phyloP scores from a whole-genome alignment of 345 rosid genomes.

The Eutrema yunnanense region DNA sequence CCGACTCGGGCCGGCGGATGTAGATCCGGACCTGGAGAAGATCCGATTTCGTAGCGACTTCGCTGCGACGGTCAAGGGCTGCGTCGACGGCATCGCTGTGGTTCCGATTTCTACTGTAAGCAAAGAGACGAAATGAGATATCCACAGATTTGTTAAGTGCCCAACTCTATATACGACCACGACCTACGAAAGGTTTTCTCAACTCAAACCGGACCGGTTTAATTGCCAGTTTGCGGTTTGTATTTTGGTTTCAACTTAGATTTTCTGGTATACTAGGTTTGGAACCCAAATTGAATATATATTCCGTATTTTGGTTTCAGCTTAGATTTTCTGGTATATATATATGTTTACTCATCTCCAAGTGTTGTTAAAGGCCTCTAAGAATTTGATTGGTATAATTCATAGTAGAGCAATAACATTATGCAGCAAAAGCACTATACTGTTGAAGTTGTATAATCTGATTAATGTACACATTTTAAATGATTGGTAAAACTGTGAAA shows the following conservation, averaged over 20 bases:
- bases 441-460: no score
- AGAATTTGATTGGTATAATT: no score
- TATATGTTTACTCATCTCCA: no score
- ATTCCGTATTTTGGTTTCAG: no score
- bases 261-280: background rate
- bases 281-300: background rate
- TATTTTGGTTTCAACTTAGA: background rate
- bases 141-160: background rate
- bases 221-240: background rate
- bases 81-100: slow-evolving; percentile 34
- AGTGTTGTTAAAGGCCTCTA: no score
- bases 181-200: background rate
- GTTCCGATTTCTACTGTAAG: slow-evolving; percentile 1
- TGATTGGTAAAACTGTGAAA: no score
- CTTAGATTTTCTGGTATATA: no score
- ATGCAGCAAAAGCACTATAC: no score
- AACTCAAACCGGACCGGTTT: slow-evolving; percentile 1
- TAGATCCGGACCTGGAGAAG: slow-evolving; percentile 38
- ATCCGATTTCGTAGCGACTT: slow-evolving; percentile 65
- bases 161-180: background rate
- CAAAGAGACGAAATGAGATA: background rate
- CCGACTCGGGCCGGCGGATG: slow-evolving; percentile 66
- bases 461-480: no score
- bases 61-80: slow-evolving; percentile 35
- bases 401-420: no score